Evolutionary conservation across 2,329 filamentous ascomycete species (phyloP), one percentile per base, ranked within the genome.

Genomic region (Fusarium keratoplasticum): DNA sequence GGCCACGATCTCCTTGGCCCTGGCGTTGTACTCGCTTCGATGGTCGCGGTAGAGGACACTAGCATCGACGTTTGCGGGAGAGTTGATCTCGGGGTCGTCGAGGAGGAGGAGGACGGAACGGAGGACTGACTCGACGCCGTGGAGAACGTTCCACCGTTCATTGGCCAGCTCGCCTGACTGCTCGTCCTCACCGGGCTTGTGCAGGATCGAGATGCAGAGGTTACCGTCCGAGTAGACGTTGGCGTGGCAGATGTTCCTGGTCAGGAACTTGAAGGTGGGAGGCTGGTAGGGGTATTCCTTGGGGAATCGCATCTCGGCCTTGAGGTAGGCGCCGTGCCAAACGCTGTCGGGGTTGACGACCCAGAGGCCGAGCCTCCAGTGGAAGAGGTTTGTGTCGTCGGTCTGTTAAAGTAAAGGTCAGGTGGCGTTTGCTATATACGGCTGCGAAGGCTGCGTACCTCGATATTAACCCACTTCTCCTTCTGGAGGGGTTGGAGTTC

Each of bases 191-290:
- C 96, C 96, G 0, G 96, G 95, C 20, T 91, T 89, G 83, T 99
- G 96, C 13, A 99, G 91, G 79, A 99, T 99, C 54, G 95, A 98
- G 81, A 99, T 98, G 86, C 96, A 98, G 52, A 98, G 89, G 76
- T 92, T 92, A 78, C 96, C 96, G 82, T 98, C 94, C 7, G 91
- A 85, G 85, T 98, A 98, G 79, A 99, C 92, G 82, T 99, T 99
- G 4, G 96, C 96, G 82, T 99, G 96, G 84, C 91, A 95, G 72
- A 98, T 92, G 18, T 93, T 91, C 36, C 88, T 89, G 25, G 86
- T 85, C 20, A 91, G 82, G 84, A 99, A 98, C 73, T 92, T 92
- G 87, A 99, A 98, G 65, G 92, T 93, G 29, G 96, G 96, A 31
- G 96, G 96, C 47, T 90, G 88, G 85, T 94, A 97, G 0, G 96